phyloP scores from a whole-genome alignment of 352 stramenopile species.

The Phytophthora lateralis region DNA sequence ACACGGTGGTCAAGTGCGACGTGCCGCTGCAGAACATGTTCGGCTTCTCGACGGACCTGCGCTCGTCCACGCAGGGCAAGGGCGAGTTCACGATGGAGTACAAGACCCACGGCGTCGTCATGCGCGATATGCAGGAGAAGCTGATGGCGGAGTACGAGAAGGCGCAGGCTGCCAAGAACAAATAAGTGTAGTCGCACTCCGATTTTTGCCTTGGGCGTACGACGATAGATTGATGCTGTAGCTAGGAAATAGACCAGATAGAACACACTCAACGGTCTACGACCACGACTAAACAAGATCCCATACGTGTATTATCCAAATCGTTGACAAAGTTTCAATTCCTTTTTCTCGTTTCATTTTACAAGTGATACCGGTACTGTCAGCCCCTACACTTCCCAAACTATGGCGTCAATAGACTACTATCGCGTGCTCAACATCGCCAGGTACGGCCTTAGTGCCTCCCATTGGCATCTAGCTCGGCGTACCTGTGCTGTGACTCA shows the following conservation, averaged over 20 bases:
- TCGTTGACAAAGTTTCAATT: neutral
- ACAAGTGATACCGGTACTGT: no score
- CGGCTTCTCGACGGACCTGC: constrained; percentile 97
- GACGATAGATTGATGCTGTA: constrained; percentile 13
- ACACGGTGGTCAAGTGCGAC: constrained; percentile 91
- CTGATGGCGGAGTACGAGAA: constrained; percentile 95
- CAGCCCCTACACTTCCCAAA: constrained; percentile 5
- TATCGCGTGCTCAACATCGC: constrained; percentile 83
- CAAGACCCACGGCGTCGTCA: constrained; percentile 95
- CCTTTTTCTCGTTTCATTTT: neutral
- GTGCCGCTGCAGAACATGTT: constrained; percentile 99
- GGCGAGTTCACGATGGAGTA: constrained; percentile 99
- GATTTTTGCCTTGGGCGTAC: neutral
- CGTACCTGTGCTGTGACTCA: neutral
- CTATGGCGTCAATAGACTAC: constrained; percentile 60
- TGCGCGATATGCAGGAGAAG: constrained; percentile 94
- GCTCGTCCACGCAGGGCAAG: constrained; percentile 96
- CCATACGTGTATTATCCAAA: constrained; percentile 21
- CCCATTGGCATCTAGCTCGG: neutral
- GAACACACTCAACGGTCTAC: constrained; percentile 1
- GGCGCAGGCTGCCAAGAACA: constrained; percentile 81
- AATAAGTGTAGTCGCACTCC: constrained; percentile 36
- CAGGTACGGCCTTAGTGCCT: constrained; percentile 42
- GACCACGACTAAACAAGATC: constrained; percentile 17
- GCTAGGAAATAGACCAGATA: constrained; percentile 33